Evolutionary conservation across 805 yeast species (phyloP).

Genomic region (Lachancea waltii): DNA sequence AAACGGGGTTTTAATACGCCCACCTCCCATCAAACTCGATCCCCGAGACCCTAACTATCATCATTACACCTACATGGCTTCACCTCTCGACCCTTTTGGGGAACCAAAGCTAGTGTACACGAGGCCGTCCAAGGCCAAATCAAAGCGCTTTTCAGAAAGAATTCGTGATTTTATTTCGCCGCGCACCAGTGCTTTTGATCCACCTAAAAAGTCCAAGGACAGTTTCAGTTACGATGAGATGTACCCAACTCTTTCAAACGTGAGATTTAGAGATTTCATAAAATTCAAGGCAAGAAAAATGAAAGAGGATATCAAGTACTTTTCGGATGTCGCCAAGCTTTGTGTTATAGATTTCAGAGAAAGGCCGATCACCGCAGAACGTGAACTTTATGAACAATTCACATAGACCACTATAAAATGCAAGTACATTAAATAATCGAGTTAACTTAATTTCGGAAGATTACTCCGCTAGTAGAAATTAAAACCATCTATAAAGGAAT

Average conservation of each 20-base stretch:
- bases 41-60: constrained; percentile 1
- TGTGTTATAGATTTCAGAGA: constrained; percentile 19
- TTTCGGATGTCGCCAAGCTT: constrained; percentile 17
- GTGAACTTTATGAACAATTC: neutral
- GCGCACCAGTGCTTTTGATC: neutral
- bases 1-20: neutral
- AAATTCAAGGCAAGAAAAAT: constrained; percentile 15
- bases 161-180: constrained; percentile 2
- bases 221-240: constrained; percentile 2
- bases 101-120: neutral
- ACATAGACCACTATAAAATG: neutral
- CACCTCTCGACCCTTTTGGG: neutral
- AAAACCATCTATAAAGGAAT: constrained; percentile 3
- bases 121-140: neutral
- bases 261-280: constrained; percentile 18
- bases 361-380: constrained; percentile 2
- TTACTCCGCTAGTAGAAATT: constrained; percentile 1
- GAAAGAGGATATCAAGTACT: constrained; percentile 16
- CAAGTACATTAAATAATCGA: neutral
- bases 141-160: constrained; percentile 1
- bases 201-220: neutral
- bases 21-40: neutral
- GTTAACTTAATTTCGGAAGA: neutral
- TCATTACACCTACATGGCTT: neutral
- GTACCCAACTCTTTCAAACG: constrained; percentile 10